Conservation (phyloP, 2,329 filamentous ascomycete genomes). For the Byssoonygena ceratinophila region DNA sequence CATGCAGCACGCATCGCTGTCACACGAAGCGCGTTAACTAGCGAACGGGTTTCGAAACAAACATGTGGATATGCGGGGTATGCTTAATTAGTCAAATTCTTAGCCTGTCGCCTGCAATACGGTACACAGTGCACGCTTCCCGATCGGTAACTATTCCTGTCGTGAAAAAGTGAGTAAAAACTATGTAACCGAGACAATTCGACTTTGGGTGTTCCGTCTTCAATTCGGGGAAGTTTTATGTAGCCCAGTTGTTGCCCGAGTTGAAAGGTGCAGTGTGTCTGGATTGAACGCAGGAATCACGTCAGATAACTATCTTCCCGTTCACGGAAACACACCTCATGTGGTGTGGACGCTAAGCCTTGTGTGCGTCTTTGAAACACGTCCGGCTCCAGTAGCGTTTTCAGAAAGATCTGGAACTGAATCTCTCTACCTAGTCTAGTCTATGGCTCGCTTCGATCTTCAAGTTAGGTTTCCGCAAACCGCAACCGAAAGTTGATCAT, state of each 20-base stretch:
- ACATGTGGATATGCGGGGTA: constrained; percentile 2
- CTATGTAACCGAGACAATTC: too few relatives aligned
- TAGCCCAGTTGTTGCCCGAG: too few relatives aligned
- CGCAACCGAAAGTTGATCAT: background rate
- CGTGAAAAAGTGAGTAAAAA: too few relatives aligned
- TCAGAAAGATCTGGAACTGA: background rate
- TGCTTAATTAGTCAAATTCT: background rate
- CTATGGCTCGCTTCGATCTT: background rate
- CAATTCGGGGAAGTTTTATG: too few relatives aligned
- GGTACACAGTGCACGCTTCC: too few relatives aligned
- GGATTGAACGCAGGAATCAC: too few relatives aligned
- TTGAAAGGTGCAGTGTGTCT: too few relatives aligned
- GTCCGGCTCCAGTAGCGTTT: background rate
- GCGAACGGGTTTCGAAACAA: background rate
- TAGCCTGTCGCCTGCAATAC: background rate
- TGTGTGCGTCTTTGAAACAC: constrained; percentile 8
- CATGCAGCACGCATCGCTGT: background rate
- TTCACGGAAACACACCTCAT: background rate
- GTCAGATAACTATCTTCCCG: too few relatives aligned
- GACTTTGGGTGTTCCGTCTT: too few relatives aligned
- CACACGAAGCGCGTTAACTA: background rate
- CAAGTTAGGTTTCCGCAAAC: too few relatives aligned
- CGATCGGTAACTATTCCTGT: too few relatives aligned
- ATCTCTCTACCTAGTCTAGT: background rate
- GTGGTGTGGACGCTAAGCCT: background rate